These are phyloP conservation scores for Gnomoniopsis smithogilvyi DNA, from an alignment of 2,329 filamentous ascomycete species.

Conservation along the genomic window DNA sequence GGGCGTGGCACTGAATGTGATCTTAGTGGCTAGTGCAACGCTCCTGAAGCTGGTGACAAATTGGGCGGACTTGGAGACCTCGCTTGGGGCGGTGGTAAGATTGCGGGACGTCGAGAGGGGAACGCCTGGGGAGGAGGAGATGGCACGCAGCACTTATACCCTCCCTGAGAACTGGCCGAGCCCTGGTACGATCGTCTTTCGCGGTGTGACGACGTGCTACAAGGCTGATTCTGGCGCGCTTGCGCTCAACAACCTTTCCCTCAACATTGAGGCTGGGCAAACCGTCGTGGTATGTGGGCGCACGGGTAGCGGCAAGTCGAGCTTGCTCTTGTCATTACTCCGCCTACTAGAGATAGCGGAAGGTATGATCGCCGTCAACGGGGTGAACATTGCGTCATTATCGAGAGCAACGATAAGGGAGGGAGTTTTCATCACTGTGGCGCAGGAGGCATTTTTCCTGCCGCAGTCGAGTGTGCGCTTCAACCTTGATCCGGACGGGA, in stretches of 20 bases:
- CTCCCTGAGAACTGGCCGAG: conserved; percentile 26
- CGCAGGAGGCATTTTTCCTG: conserved; percentile 45
- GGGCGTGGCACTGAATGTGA: conserved; percentile 33
- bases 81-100: conserved; percentile 32
- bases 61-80: conserved; percentile 34
- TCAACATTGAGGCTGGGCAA: conserved; percentile 37
- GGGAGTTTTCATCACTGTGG: conserved; percentile 31
- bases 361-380: conserved; percentile 45
- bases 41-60: conserved; percentile 29
- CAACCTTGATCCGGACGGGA: conserved; percentile 42
- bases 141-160: neutral
- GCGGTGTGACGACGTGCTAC: conserved; percentile 28
- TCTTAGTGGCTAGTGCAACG: conserved; percentile 33
- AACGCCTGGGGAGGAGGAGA: conserved; percentile 21
- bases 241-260: conserved; percentile 24
- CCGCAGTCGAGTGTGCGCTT: conserved; percentile 39
- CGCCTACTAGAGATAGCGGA: conserved; percentile 42
- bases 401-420: conserved; percentile 43
- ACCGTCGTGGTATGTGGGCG: conserved; percentile 51
- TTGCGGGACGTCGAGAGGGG: conserved; percentile 27
- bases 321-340: conserved; percentile 43
- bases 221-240: conserved; percentile 13
- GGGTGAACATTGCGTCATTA: conserved; percentile 40
- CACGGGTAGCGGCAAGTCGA: conserved; percentile 45
- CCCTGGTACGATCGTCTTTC: conserved; percentile 24